A percentile compares a stretch with the other conserved stretches of the same genome.
phyloP scores from a whole-genome alignment of 139 green algal genomes.

The Micractinium conductrix region DNA sequence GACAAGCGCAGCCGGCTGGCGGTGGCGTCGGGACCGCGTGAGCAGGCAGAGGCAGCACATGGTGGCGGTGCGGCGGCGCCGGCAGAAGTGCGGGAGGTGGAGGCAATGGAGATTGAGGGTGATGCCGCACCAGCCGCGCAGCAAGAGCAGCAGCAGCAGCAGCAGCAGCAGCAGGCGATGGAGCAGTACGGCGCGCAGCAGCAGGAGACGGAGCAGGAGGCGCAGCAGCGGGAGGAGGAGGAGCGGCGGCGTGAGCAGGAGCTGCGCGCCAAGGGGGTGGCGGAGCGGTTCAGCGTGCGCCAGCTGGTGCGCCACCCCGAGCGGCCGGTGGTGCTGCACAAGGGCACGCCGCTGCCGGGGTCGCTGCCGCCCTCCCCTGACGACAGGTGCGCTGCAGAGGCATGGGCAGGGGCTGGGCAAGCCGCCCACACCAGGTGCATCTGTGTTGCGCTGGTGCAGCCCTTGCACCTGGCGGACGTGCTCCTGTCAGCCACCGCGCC shows the following conservation, averaged over 20 bases:
- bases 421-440: too few relatives aligned
- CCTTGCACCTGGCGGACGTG: too few relatives aligned
- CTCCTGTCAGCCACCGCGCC: too few relatives aligned
- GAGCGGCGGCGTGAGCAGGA: not conserved
- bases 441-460: too few relatives aligned
- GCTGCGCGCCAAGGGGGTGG: conserved; percentile 14
- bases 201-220: not conserved
- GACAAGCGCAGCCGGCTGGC: conserved; percentile 28
- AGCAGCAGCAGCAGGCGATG: not conserved
- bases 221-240: not conserved
- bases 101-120: not conserved
- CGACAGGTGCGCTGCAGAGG: not conserved
- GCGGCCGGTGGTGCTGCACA: conserved; percentile 42
- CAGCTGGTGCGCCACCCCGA: conserved; percentile 38
- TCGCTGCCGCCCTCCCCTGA: not conserved
- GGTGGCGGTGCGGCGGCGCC: not conserved
- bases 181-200: not conserved
- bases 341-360: conserved; percentile 40
- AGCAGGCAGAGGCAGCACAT: not conserved
- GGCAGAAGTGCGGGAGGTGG: not conserved
- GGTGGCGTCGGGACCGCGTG: conserved; percentile 2
- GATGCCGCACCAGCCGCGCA: too few relatives aligned
- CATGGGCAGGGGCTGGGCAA: too few relatives aligned
- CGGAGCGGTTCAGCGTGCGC: conserved; percentile 43
- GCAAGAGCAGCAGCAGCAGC: not conserved